Evolutionary conservation across 2,329 filamentous ascomycete genomes (phyloP), one percentile per base, ranked within the genome.

Genomic region (Pleoardoris graminearum): DNA sequence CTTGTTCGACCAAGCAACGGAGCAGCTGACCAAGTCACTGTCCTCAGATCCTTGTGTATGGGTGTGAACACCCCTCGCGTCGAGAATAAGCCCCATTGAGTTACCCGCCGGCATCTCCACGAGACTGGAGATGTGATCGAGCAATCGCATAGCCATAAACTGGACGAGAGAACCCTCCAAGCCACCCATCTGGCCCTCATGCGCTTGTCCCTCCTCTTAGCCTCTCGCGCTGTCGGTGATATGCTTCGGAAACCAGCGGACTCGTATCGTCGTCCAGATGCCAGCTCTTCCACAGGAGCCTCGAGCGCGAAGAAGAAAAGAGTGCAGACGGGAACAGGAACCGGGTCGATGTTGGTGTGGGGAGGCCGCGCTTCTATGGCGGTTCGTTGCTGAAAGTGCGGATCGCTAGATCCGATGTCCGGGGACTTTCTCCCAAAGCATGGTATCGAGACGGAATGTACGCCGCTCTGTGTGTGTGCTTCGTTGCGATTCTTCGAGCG

Each of bases 31-130:
- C 27, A n/a, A 14, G 27, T 44, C 41, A 64, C 67, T 73, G 60
- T 68, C 69, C 66, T 67, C 76, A 74, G 72, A 77, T 76, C 76
- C 75, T n/a, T 68, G 72, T 74, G 76, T 74, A 57, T 53, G 53
- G n/a, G 69, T 33, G 51, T 70, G 62, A 75, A 80, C 81, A 83
- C 89, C 88, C 89, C 91, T 96, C 91, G 92, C 89, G 84, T 91
- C 93, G 89, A 97, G 91, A 97, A 96, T 97, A 91, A 97, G 93
- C 93, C 93, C 93, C 93, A 96, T 97, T 91, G 92, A 96, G 93
- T 97, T 95, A 96, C 90, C 82, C 77, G 75, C 72, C 70, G 27
- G 45, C 42, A 61, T 51, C 43, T 61, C 60, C 60, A 66, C 69
- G 63, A 66, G 58, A 61, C 65, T 72, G 78, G 72, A 79, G 68